Evolutionary conservation across 768 basidiomycete genomes (phyloP), one percentile per base, ranked within the genome.

Genomic region (Collybia sp.): DNA sequence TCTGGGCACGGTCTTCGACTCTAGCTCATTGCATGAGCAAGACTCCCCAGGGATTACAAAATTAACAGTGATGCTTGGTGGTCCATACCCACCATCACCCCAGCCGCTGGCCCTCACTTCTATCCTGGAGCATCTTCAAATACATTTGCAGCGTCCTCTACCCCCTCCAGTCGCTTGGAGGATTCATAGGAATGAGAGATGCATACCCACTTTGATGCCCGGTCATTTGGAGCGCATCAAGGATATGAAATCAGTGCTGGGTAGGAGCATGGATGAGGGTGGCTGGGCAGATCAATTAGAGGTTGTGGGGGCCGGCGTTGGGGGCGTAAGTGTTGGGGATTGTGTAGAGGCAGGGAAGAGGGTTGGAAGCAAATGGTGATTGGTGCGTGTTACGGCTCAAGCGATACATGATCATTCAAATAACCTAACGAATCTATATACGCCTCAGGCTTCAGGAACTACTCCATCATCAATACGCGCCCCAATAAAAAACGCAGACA

Each of bases 1-100:
- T 15, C 75, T 98, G 0, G 95, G 95, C 11, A 83, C 85, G 25
- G 83, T 97, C 10, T 97, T 97, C 65, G 95, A 98, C 62, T 89
- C 88, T 0, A 84, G 81, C 43, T 76, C 87, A 6, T 71, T 93
- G 34, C 69, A 78, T 1, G 73, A 65, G 5, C 84, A 93, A 51
- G 73, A 66, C 30, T 56, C 63, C 9, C 30, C 46, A 10, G 44
- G 66, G 13, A 69, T 84, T 50, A 83, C 85, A 19, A 96, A 95
- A 60, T 59, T 94, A 53, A 93, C 94, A 0, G 76, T 93, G 37
- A 94, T 99, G 91, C 66, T 93, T 17, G 92, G 93, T 15, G 93
- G 92, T 0, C 86, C 91, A 1, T 82, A 90, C 59, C 45, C 47
- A 55, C 50, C 46, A 49, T 50, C 42, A 44, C 56, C 47, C 56